Conservation (phyloP, 1,139 yeast genomes). For the Meyerozyma carpophila region DNA sequence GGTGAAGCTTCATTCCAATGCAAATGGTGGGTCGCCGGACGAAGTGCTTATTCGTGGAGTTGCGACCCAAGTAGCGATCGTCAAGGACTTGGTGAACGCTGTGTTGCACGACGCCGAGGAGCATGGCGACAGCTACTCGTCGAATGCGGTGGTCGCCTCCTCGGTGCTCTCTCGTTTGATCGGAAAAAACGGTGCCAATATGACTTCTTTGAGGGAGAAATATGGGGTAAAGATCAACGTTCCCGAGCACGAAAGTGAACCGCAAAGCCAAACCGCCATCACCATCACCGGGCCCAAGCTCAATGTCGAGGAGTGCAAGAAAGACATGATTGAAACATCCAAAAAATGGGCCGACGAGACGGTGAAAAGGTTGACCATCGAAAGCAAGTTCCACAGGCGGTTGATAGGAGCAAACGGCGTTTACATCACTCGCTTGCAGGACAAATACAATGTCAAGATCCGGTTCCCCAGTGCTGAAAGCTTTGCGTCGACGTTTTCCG, state of each 20-base stretch:
- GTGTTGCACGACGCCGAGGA: conserved; percentile 62
- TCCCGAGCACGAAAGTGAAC: conserved; percentile 21
- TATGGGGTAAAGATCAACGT: conserved; percentile 78
- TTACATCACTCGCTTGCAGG: conserved; percentile 81
- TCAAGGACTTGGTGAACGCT: conserved; percentile 47
- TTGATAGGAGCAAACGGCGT: conserved; percentile 82
- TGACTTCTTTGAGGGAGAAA: conserved; percentile 68
- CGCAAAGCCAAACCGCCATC: conserved; percentile 46
- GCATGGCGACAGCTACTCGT: conserved; percentile 50
- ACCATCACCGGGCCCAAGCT: conserved; percentile 70
- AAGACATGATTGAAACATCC: conserved; percentile 51
- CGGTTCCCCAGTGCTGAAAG: conserved; percentile 57
- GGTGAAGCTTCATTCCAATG: conserved; percentile 37
- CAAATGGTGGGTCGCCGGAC: conserved; percentile 39
- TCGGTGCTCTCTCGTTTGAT: conserved; percentile 71
- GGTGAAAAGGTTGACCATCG: conserved; percentile 60
- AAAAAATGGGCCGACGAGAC: conserved; percentile 83
- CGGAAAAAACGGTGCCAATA: conserved; percentile 81
- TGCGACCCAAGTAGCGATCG: conserved; percentile 48
- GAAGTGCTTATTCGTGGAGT: conserved; percentile 63
- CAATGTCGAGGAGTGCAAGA: conserved; percentile 72
- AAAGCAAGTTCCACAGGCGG: conserved; percentile 72
- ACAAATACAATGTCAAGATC: conserved; percentile 79
- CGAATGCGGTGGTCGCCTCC: conserved; percentile 56
- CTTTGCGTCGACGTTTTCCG: conserved; percentile 21